These are phyloP conservation scores for Vitis rupestris DNA, from an alignment of 164 flowering plant genomes.

Conservation along the genomic window DNA sequence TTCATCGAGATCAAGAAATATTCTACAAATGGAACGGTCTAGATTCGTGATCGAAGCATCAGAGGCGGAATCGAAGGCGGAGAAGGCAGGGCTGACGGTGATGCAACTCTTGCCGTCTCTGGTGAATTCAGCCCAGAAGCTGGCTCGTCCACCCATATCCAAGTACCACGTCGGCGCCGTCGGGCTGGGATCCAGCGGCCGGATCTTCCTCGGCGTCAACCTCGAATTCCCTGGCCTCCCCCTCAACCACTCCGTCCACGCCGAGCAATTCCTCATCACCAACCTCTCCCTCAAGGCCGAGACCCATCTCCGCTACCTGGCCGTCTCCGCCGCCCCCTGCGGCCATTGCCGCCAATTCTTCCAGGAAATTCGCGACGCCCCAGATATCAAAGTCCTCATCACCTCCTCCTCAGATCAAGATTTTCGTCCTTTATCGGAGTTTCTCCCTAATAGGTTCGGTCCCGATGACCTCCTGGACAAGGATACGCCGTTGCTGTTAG, in stretches of 20 bases:
- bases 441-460: conserved; percentile 70
- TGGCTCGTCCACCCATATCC: conserved; percentile 89
- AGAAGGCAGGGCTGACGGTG: conserved; percentile 30
- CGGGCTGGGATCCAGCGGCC: conserved; percentile 70
- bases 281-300: conserved; percentile 60
- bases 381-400: conserved; percentile 49
- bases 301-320: conserved; percentile 42
- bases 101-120: conserved; percentile 61
- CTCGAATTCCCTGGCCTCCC: conserved; percentile 87
- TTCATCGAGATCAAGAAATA: no score
- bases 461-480: conserved; percentile 60
- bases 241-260: conserved; percentile 86
- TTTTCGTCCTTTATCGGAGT: conserved; percentile 36
- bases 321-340: conserved; percentile 90
- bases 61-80: conserved; percentile 56
- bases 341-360: conserved; percentile 98
- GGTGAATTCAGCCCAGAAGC: conserved; percentile 51
- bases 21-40: conserved; percentile 34
- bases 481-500: conserved; percentile 61
- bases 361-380: conserved; percentile 69
- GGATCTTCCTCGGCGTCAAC: conserved; percentile 80
- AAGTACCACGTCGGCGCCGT: conserved; percentile 75
- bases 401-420: conserved; percentile 8
- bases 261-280: conserved; percentile 83
- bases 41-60: conserved; percentile 59